phyloP scores from a whole-genome alignment of 2,329 filamentous ascomycete genomes.

The Scedosporium boydii region DNA sequence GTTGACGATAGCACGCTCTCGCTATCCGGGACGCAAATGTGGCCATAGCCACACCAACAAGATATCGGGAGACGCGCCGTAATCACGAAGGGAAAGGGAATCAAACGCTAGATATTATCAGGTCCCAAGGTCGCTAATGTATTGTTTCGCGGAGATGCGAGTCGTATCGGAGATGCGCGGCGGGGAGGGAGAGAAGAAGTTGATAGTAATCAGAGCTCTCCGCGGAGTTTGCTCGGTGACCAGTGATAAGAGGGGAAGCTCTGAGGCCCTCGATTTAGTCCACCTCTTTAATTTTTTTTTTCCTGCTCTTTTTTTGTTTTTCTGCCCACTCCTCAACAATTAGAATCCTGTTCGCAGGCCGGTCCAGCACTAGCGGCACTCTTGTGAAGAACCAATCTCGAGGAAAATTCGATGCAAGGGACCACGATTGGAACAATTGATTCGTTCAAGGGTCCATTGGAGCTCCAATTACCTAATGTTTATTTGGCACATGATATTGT shows the following conservation, averaged over 20 bases:
- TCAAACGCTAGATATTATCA: too few relatives aligned
- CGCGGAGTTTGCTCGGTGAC: background rate
- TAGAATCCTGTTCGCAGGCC: too few relatives aligned
- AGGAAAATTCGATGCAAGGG: background rate
- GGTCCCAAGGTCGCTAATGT: too few relatives aligned
- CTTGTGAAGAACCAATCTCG: background rate
- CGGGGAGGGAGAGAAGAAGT: too few relatives aligned
- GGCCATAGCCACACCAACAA: constrained; percentile 3
- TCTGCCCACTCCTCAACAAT: background rate
- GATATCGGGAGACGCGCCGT: background rate
- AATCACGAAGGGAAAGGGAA: background rate
- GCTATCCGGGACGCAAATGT: background rate
- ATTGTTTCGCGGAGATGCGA: too few relatives aligned
- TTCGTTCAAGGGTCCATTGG: background rate
- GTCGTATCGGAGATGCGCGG: too few relatives aligned
- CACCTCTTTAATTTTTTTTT: background rate
- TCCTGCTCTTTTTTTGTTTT: background rate
- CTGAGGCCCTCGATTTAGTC: background rate
- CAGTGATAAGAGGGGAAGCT: background rate
- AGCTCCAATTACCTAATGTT: background rate
- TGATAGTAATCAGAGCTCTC: background rate
- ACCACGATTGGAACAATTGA: background rate
- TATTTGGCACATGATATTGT: background rate
- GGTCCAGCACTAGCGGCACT: too few relatives aligned
- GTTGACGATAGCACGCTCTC: constrained; percentile 3